These are phyloP conservation scores for Helotiales sp. DNA, from an alignment of 2,329 filamentous ascomycete species.

Conservation along the genomic window DNA sequence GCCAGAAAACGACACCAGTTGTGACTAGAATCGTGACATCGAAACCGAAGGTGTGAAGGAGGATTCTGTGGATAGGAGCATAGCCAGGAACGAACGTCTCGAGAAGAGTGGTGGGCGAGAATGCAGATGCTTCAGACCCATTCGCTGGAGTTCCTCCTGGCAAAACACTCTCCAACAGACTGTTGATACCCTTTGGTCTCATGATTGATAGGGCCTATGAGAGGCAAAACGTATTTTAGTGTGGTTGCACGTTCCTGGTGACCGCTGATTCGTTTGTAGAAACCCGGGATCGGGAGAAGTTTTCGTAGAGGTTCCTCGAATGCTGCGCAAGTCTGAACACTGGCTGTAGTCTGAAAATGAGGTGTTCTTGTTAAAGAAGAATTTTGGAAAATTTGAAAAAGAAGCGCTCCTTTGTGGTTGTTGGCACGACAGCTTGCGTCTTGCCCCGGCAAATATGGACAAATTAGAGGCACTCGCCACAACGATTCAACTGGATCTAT, in stretches of 20 bases:
- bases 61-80: slow-evolving; percentile 31
- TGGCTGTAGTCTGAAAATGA: background rate
- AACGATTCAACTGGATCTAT: background rate
- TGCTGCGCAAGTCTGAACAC: background rate
- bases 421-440: slow-evolving; percentile 1
- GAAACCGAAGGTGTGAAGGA: slow-evolving; percentile 31
- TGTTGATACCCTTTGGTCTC: slow-evolving; percentile 18
- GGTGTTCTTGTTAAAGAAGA: background rate
- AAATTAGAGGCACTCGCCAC: background rate
- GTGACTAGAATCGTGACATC: slow-evolving; percentile 35
- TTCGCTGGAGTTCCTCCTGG: slow-evolving; percentile 10
- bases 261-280: background rate
- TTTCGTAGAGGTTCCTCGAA: background rate
- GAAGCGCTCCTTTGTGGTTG: background rate
- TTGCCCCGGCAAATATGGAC: background rate
- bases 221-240: slow-evolving; percentile 5
- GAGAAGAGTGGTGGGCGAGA: slow-evolving; percentile 29
- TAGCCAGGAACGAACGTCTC: slow-evolving; percentile 37
- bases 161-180: slow-evolving; percentile 21
- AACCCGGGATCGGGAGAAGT: background rate
- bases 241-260: background rate
- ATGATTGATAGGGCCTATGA: slow-evolving; percentile 10
- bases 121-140: background rate
- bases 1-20: slow-evolving; percentile 37
- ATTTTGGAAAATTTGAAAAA: background rate